These are phyloP conservation scores for Hypomyces rosellus DNA, from an alignment of 2,329 filamentous ascomycete species.

Conservation along the genomic window DNA sequence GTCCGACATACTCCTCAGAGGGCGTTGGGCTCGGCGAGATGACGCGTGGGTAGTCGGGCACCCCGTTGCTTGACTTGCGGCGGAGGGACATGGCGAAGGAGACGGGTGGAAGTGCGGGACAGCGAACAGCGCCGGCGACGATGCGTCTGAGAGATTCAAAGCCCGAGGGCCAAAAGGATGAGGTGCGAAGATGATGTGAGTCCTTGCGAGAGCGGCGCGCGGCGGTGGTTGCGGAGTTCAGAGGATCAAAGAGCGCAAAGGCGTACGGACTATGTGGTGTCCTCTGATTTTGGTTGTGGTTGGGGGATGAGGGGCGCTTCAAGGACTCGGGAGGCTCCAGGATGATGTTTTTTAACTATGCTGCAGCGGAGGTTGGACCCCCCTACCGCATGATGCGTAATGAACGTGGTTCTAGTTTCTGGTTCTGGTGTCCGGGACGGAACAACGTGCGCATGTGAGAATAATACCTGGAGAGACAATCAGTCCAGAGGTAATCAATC, in stretches of 20 bases:
- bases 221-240: conserved; percentile 17
- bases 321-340: conserved; percentile 49
- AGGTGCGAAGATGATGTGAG: conserved; percentile 38
- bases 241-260: conserved; percentile 17
- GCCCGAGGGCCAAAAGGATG: conserved; percentile 40
- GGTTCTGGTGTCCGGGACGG: neutral
- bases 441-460: neutral
- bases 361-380: conserved; percentile 51
- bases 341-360: conserved; percentile 37
- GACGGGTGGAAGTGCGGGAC: conserved; percentile 55
- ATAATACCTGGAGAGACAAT: too few relatives aligned
- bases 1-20: conserved; percentile 55
- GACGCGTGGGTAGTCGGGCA: conserved; percentile 77
- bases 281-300: neutral
- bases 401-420: neutral
- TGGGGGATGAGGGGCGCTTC: conserved; percentile 17
- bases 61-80: conserved; percentile 36
- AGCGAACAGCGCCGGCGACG: conserved; percentile 50
- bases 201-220: conserved; percentile 43
- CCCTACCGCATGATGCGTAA: conserved; percentile 48
- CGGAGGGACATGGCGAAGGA: conserved; percentile 47
- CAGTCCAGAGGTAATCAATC: too few relatives aligned
- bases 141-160: conserved; percentile 42
- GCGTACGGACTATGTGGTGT: neutral
- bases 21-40: conserved; percentile 79